A percentile compares a stretch with the other conserved stretches of the same genome.
These are phyloP conservation scores for Colletotrichum sp. DNA, from an alignment of 2,329 filamentous ascomycete genomes.

Conservation along the genomic window DNA sequence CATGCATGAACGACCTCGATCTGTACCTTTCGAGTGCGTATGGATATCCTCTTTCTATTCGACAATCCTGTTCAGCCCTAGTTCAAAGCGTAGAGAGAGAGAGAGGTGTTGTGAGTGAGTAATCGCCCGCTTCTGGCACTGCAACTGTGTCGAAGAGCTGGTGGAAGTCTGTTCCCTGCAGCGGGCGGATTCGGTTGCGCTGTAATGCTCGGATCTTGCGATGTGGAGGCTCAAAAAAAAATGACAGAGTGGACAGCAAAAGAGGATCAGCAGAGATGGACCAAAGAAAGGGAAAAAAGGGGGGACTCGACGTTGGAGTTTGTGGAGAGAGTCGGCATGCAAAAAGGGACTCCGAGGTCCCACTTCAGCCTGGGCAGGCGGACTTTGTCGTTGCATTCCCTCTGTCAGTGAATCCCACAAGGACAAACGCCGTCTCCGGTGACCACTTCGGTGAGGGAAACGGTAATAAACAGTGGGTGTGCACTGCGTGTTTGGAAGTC, in stretches of 20 bases:
- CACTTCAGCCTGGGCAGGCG: constrained; percentile 1
- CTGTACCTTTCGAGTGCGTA: neutral
- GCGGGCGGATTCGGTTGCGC: neutral
- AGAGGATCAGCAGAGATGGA: neutral
- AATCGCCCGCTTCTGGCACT: neutral
- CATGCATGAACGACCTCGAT: neutral
- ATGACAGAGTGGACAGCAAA: neutral
- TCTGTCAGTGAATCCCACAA: neutral
- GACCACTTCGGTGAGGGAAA: neutral
- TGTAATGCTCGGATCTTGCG: neutral
- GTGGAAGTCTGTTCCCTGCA: neutral
- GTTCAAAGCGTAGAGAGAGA: neutral
- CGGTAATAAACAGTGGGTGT: neutral
- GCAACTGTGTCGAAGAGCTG: neutral
- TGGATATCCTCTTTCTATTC: neutral
- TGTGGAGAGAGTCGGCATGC: neutral
- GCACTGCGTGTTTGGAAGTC: neutral
- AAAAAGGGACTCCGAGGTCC: neutral
- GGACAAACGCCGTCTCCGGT: neutral
- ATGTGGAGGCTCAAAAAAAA: neutral
- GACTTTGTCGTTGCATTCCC: neutral
- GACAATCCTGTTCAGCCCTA: neutral
- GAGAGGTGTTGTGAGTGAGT: neutral
- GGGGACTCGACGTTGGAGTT: neutral
- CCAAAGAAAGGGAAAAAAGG: neutral